A percentile compares a stretch with the other conserved stretches of the same genome.
phyloP scores from a whole-genome alignment of 2,329 filamentous ascomycete genomes.

The Helminthosporium solani region DNA sequence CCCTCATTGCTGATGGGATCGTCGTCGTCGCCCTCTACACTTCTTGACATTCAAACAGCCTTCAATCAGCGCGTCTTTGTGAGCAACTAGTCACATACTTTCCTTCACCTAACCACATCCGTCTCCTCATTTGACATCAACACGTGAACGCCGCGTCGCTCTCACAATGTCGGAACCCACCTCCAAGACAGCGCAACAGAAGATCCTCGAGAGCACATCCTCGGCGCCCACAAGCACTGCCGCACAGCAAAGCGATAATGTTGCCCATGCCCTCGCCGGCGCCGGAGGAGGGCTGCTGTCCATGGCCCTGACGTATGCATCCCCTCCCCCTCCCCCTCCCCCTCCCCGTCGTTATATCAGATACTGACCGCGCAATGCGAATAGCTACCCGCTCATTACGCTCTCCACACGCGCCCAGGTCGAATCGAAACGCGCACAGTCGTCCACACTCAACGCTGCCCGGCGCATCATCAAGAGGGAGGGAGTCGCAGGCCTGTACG shows the following conservation, averaged over 20 bases:
- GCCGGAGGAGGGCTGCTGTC: slow-evolving; percentile 91
- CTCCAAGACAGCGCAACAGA: slow-evolving; percentile 35
- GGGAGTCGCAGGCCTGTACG: slow-evolving; percentile 84
- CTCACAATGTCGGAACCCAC: slow-evolving; percentile 30
- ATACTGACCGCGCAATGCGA: slow-evolving; percentile 9
- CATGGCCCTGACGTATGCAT: slow-evolving; percentile 83
- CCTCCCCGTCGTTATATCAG: not conserved
- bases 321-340: not conserved
- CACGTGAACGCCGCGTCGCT: slow-evolving; percentile 6
- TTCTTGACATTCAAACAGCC: no score
- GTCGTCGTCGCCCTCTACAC: no score
- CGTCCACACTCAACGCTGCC: slow-evolving; percentile 79
- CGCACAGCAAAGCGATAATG: slow-evolving; percentile 89
- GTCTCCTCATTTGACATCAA: slow-evolving; percentile 1
- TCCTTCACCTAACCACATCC: not conserved
- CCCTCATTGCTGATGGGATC: not conserved
- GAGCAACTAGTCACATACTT: not conserved
- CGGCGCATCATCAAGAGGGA: slow-evolving; percentile 88
- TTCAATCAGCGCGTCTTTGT: no score
- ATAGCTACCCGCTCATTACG: slow-evolving; percentile 91
- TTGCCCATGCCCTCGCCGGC: slow-evolving; percentile 90
- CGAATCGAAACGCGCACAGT: slow-evolving; percentile 89
- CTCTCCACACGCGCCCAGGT: slow-evolving; percentile 97
- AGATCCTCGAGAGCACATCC: slow-evolving; percentile 38
- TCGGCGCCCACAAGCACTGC: slow-evolving; percentile 57